Percentiles rank a stretch among this genome's conserved stretches.
Evolutionary conservation across 345 rosid species (phyloP).

Genomic region (Eucalyptus leucophloia): DNA sequence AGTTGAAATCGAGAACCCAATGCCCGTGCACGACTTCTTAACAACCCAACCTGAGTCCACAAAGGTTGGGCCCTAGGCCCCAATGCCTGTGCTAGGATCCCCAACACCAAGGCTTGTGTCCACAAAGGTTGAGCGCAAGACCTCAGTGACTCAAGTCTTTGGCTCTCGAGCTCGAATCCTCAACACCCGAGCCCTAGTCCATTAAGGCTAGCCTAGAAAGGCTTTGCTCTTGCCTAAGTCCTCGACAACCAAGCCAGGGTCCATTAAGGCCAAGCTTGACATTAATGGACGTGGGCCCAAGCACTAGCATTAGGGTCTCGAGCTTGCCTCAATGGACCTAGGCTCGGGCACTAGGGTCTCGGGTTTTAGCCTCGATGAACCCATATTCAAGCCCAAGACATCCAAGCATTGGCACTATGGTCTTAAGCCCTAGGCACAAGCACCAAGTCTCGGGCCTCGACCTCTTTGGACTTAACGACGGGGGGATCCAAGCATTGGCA

Average conservation of each 20-base stretch:
- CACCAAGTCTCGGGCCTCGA: not conserved
- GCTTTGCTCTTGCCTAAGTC: not conserved
- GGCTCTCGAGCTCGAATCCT: rapidly evolving
- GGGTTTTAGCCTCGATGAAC: not conserved
- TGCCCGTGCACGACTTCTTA: not conserved
- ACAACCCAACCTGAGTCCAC: not conserved
- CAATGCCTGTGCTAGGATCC: not conserved
- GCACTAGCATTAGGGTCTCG: not conserved
- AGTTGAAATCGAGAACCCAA: not conserved
- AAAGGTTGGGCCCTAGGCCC: not conserved
- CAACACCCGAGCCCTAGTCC: rapidly evolving
- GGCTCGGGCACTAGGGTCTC: not conserved
- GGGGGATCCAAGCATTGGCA: not conserved
- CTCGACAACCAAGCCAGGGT: not conserved
- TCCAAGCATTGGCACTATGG: not conserved
- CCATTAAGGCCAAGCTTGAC: not conserved
- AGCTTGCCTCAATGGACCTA: too few relatives aligned
- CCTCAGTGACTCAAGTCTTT: not conserved
- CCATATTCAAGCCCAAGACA: not conserved
- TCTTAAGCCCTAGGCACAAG: not conserved
- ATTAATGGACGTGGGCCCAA: not conserved
- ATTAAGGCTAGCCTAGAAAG: not conserved
- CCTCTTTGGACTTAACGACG: not conserved
- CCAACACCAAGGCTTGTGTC: not conserved
- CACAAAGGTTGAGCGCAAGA: not conserved